Conservation (phyloP, 305 asterid genomes). For the Lippia alba region DNA sequence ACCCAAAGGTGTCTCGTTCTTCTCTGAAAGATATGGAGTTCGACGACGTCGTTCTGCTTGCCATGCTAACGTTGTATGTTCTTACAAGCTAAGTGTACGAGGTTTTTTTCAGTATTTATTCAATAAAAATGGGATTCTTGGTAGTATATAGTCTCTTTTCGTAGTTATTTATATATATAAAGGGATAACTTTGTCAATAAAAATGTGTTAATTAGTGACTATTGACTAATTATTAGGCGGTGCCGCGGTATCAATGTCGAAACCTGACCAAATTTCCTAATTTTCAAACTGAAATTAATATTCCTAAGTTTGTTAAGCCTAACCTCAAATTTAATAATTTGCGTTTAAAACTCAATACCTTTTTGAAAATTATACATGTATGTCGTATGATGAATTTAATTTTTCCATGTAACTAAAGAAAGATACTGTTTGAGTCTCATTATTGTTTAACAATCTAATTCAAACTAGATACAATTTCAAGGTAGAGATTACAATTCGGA, state of each 20-base stretch:
- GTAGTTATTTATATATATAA: neutral
- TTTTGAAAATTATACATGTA: no score
- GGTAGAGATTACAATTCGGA: no score
- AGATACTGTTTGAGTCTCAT: no score
- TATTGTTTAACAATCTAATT: no score
- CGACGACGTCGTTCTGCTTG: conserved; percentile 46
- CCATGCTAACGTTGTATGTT: conserved; percentile 43
- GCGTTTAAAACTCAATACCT: no score
- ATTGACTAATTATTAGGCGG: neutral
- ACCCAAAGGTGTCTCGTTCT: conserved; percentile 91
- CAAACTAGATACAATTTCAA: no score
- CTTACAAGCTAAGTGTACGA: conserved; percentile 30
- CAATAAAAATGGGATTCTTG: neutral
- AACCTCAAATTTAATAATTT: neutral
- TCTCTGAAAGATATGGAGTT: conserved; percentile 46
- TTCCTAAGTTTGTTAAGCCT: neutral
- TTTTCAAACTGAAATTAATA: neutral
- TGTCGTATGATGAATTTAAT: no score
- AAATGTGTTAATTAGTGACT: neutral
- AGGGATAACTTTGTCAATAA: neutral
- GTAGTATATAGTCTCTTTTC: neutral
- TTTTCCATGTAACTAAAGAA: no score
- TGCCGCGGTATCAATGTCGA: neutral
- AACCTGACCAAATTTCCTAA: neutral
- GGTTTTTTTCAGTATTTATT: no score